phyloP scores from a whole-genome alignment of 805 yeast genomes.

The Saitoella complicata region DNA sequence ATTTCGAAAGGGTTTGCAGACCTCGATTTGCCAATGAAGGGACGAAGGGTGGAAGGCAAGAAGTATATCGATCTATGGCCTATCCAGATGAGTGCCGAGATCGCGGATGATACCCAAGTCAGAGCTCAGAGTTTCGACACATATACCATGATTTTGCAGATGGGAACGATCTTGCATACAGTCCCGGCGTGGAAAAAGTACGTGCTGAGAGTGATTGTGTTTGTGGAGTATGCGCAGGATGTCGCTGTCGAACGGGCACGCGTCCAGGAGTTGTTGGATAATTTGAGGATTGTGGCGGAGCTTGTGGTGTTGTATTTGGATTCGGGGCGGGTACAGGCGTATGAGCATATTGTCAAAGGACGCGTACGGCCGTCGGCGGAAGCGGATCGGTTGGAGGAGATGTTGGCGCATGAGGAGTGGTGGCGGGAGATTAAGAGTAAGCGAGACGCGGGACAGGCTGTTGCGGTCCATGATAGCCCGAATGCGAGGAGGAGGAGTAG shows the following conservation, averaged over 20 bases:
- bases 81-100: constrained; percentile 84
- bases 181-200: constrained; percentile 88
- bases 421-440: too few species aligned
- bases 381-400: too few species aligned
- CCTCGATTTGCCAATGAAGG: constrained; percentile 40
- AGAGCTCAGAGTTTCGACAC: constrained; percentile 89
- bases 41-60: constrained; percentile 12
- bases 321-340: constrained; percentile 38
- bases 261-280: constrained; percentile 45
- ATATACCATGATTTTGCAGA: constrained; percentile 77
- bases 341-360: constrained; percentile 52
- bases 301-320: constrained; percentile 56
- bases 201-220: constrained; percentile 62
- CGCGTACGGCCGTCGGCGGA: too few species aligned
- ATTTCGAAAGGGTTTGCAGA: constrained; percentile 75
- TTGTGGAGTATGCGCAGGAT: constrained; percentile 65
- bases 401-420: too few species aligned
- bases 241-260: constrained; percentile 53
- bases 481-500: too few species aligned
- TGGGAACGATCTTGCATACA: constrained; percentile 83
- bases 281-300: constrained; percentile 72
- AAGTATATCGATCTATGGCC: constrained; percentile 78
- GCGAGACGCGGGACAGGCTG: too few species aligned
- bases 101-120: constrained; percentile 50
- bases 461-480: too few species aligned